A percentile compares a stretch with the other conserved stretches of the same genome.
Evolutionary conservation across 306 rosid species (phyloP).

Genomic region (Acacia confusa): DNA sequence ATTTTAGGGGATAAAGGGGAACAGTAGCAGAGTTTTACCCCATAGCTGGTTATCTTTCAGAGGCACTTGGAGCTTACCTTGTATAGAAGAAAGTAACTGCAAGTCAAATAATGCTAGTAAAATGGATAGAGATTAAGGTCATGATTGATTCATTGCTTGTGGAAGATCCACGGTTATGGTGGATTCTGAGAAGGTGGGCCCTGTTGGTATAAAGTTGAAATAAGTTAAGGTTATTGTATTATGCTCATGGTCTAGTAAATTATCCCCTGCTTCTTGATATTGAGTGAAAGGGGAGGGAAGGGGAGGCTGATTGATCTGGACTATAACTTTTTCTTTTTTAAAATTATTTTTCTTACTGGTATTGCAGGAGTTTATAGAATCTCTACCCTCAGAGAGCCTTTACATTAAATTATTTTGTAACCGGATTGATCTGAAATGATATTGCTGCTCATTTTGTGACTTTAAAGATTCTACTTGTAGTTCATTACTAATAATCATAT

Average conservation of each 20-base stretch:
- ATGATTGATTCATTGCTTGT: conserved; percentile 4
- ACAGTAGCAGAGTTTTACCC: not conserved
- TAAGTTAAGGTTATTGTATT: not conserved
- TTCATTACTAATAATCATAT: not conserved
- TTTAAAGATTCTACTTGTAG: not conserved
- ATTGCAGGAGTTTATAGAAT: not conserved
- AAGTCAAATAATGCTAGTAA: not conserved
- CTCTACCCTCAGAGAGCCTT: not conserved
- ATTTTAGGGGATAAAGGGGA: not conserved
- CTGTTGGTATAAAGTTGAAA: conserved; percentile 12
- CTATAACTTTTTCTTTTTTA: not conserved
- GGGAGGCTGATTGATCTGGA: not conserved
- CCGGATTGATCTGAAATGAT: conserved; percentile 1
- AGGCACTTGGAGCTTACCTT: conserved; percentile 13
- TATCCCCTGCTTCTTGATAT: conserved; percentile 10
- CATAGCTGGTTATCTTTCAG: conserved; percentile 3
- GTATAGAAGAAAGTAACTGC: conserved; percentile 19
- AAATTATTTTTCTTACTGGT: not conserved
- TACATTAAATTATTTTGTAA: not conserved
- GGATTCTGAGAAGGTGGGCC: conserved; percentile 7
- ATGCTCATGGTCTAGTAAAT: not conserved
- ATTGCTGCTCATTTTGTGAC: not conserved
- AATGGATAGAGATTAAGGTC: not conserved
- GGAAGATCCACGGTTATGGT: conserved; percentile 15
- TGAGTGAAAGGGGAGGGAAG: not conserved